These are phyloP conservation scores for Tripterygium wilfordii DNA, from an alignment of 177 flowering plant species.

Conservation along the genomic window DNA sequence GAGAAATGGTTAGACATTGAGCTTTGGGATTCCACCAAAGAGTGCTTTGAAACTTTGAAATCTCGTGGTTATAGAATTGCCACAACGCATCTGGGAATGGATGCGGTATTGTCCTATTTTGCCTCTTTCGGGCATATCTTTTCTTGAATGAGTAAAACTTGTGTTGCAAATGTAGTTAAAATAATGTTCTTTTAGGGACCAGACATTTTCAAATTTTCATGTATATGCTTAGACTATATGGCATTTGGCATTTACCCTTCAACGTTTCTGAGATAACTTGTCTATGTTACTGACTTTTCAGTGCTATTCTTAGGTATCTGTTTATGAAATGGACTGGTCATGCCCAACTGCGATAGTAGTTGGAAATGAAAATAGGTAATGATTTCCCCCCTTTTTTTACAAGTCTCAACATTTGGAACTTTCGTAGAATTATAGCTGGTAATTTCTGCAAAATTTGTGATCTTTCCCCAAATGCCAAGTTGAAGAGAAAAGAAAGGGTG, in stretches of 20 bases:
- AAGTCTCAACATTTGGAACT: too few species aligned
- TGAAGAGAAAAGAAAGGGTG: too few species aligned
- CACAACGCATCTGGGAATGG: slow-evolving; percentile 74
- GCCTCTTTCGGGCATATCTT: neutral
- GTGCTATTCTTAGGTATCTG: slow-evolving; percentile 51
- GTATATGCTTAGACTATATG: too few species aligned
- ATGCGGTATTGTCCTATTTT: slow-evolving; percentile 50
- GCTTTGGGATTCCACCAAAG: slow-evolving; percentile 67
- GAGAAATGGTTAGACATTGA: slow-evolving; percentile 99
- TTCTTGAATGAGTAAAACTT: too few species aligned
- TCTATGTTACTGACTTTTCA: neutral
- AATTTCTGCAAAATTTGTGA: too few species aligned
- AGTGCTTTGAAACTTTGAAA: slow-evolving; percentile 66
- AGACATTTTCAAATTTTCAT: too few species aligned
- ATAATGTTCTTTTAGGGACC: too few species aligned
- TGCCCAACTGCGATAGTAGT: slow-evolving; percentile 90
- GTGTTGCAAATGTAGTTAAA: too few species aligned
- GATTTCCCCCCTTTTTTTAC: too few species aligned
- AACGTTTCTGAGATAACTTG: neutral
- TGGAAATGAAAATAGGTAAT: slow-evolving; percentile 82
- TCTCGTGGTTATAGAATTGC: slow-evolving; percentile 96
- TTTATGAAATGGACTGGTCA: slow-evolving; percentile 93
- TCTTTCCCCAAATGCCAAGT: too few species aligned
- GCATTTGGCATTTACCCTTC: too few species aligned
- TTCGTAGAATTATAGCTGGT: too few species aligned